These are phyloP conservation scores for Dimargaris cristalligena DNA, from an alignment of 192 early-diverging fungal genomes.

Conservation along the genomic window DNA sequence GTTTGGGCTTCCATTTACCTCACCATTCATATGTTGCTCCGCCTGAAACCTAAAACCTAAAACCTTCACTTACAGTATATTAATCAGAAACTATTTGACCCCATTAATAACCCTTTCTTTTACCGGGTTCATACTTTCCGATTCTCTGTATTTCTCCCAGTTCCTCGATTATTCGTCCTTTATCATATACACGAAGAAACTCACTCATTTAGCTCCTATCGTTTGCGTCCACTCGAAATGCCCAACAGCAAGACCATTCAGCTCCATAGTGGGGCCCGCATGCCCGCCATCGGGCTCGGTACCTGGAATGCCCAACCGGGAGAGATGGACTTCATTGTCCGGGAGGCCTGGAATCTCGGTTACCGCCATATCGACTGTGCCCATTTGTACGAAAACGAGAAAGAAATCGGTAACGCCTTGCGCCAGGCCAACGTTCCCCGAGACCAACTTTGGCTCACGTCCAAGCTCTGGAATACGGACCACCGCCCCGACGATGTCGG, in stretches of 20 bases:
- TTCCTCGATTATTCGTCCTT: too few species aligned
- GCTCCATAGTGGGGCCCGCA: neutral
- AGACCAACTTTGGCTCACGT: slow-evolving; percentile 56
- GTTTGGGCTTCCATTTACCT: too few species aligned
- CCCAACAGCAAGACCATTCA: neutral
- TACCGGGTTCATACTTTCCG: too few species aligned
- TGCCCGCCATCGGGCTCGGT: slow-evolving; percentile 21
- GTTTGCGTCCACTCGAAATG: neutral
- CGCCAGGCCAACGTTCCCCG: slow-evolving; percentile 23
- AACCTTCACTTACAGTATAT: too few species aligned
- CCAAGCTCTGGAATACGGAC: slow-evolving; percentile 54
- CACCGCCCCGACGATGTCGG: slow-evolving; percentile 43
- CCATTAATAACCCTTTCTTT: too few species aligned
- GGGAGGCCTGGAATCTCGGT: slow-evolving; percentile 17
- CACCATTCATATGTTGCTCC: too few species aligned
- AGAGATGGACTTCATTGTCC: slow-evolving; percentile 13
- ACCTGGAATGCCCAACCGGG: slow-evolving; percentile 16
- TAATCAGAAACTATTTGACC: too few species aligned
- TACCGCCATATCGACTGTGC: slow-evolving; percentile 29
- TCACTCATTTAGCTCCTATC: neutral
- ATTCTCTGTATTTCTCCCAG: too few species aligned
- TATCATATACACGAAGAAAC: too few species aligned
- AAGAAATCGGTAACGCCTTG: slow-evolving; percentile 13
- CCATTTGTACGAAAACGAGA: slow-evolving; percentile 15
- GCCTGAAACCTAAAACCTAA: too few species aligned